Base-by-base conservation (phyloP, 768 basidiomycete species). In the Saitozyma podzolica region DNA sequence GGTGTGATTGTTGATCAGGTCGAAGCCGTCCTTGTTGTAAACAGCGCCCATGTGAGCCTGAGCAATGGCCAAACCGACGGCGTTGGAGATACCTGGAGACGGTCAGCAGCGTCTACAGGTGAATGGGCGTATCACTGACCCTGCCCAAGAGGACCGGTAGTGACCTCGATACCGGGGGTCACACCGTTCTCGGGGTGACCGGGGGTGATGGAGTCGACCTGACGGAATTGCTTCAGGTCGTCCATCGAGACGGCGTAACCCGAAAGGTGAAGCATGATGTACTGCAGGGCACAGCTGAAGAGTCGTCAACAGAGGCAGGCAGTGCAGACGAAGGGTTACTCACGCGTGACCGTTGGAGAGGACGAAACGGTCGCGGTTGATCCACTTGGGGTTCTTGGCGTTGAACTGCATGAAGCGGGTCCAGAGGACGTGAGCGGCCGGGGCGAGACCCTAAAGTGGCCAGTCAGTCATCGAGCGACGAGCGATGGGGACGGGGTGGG, bases 331-430 rank as follows among this genome's bases (percentile, higher is more conserved):
- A 45, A 20, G 9, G 20, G 19, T 13, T 29, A 68, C 77, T 72
- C 58, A 79, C 75, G 81, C 88, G 69, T 80, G 92, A 87, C 92
- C 92, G 76, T 95, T 95, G 68, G 93, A 96, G 68, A 96, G 87
- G 63, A 97, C 93, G 73, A 95, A 97, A 81, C 93, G 88, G 83
- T 96, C 93, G 64, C 94, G 89, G 82, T 94, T 95, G 82, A 89
- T 89, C 93, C 92, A 95, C 80, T 91, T 88, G 48, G 92, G 87
- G 83, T 84, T 89, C 80, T 87, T 87, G 54, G 92, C 90, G 82
- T 92, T 94, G 73, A 88, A 87, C 67, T 89, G 89, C 82, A 96
- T 80, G 84, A 92, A 91, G 17, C 90, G 91, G 59, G 67, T 63
- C 64, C 67, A 72, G 47, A 79, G 68, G 58, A 80, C 71, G 69